phyloP scores from a whole-genome alignment of 805 yeast genomes.

The Schizosaccharomyces lindneri region DNA sequence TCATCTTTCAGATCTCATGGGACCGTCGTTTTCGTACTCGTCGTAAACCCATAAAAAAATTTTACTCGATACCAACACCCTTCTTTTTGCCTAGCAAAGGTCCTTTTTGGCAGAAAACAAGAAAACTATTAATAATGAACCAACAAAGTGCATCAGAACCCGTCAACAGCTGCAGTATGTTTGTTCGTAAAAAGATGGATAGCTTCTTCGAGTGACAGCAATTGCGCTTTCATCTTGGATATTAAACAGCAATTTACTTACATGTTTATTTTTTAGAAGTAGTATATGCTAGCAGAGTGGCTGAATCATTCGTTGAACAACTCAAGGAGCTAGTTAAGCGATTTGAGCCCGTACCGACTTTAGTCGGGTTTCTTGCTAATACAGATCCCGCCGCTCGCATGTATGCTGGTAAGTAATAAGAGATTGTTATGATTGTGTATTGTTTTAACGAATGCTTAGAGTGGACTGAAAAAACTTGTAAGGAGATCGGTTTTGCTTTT shows the following conservation, averaged over 20 bases:
- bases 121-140: not conserved
- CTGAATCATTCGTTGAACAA: constrained; percentile 59
- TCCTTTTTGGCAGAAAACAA: too few relatives aligned
- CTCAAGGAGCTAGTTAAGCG: constrained; percentile 30
- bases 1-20: too few relatives aligned
- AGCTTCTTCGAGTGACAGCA: too few relatives aligned
- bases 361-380: constrained; percentile 84
- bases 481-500: constrained; percentile 62
- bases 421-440: not conserved
- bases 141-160: not conserved
- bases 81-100: too few relatives aligned
- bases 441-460: constrained; percentile 12
- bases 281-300: constrained; percentile 64
- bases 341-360: constrained; percentile 35
- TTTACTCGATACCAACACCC: too few relatives aligned
- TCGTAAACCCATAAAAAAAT: too few relatives aligned
- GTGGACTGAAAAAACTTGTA: constrained; percentile 85
- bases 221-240: not conserved
- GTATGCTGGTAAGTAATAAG: constrained; percentile 34
- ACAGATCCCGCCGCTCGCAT: constrained; percentile 81
- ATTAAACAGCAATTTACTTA: not conserved
- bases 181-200: too few relatives aligned
- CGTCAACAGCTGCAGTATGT: not conserved
- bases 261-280: constrained; percentile 36
- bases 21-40: too few relatives aligned